These are phyloP conservation scores for Mycena citricolor DNA, from an alignment of 1,284 basidiomycete genomes.

Conservation along the genomic window DNA sequence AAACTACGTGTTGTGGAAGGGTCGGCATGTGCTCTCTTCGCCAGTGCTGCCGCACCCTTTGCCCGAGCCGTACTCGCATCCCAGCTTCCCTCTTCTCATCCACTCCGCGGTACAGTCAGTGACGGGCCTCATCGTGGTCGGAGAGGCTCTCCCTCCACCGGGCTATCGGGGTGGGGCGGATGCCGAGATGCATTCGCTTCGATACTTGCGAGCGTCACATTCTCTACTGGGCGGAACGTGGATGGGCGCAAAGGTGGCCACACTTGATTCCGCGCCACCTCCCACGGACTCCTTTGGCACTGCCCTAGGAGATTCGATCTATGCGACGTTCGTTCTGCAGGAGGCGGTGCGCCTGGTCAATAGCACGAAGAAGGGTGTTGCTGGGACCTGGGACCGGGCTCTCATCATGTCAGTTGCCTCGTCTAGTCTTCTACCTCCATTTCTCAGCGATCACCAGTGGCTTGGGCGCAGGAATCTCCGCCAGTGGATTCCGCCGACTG, in stretches of 20 bases:
- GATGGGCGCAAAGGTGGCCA: conserved; percentile 55
- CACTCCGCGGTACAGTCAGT: conserved; percentile 68
- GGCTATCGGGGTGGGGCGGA: conserved; percentile 31
- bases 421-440: conserved; percentile 1
- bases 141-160: conserved; percentile 55
- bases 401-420: conserved; percentile 63
- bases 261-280: conserved; percentile 40
- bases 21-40: conserved; percentile 41
- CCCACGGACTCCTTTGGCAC: conserved; percentile 53
- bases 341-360: conserved; percentile 75
- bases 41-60: conserved; percentile 59
- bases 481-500: conserved; percentile 69
- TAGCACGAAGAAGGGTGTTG: conserved; percentile 38
- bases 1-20: conserved; percentile 36
- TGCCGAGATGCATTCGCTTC: conserved; percentile 50
- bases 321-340: conserved; percentile 81
- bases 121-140: conserved; percentile 82
- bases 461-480: conserved; percentile 80
- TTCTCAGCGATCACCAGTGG: conserved; percentile 51
- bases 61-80: conserved; percentile 50
- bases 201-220: conserved; percentile 86
- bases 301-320: conserved; percentile 75
- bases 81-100: conserved; percentile 59
- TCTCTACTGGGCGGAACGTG: conserved; percentile 88
- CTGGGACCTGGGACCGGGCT: conserved; percentile 46